Percentiles rank a stretch among this genome's conserved stretches.
Evolutionary conservation across 495 filamentous ascomycete genomes (phyloP).

Genomic region (Aspergillus coremiiformis): DNA sequence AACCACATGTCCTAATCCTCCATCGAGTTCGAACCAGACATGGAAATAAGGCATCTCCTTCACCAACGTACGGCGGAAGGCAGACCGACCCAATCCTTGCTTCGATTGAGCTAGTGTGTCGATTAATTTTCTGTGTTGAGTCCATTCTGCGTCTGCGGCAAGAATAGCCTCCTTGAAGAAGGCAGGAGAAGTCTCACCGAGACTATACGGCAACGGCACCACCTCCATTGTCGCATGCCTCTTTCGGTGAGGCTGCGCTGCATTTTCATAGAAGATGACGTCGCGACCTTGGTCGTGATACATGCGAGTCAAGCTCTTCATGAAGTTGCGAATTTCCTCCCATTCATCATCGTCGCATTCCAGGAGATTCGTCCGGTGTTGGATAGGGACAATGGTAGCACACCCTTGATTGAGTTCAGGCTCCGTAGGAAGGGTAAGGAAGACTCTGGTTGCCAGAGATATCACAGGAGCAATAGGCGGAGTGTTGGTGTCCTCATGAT

Average conservation of each 20-base stretch:
- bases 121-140: conserved; percentile 89
- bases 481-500: conserved; percentile 79
- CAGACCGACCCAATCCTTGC: conserved; percentile 65
- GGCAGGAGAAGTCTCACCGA: conserved; percentile 84
- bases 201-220: conserved; percentile 77
- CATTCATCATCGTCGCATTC: conserved; percentile 99
- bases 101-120: conserved; percentile 70
- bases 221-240: conserved; percentile 80
- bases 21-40: conserved; percentile 90
- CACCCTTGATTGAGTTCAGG: conserved; percentile 81
- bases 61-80: conserved; percentile 74
- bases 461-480: conserved; percentile 84
- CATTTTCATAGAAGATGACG: conserved; percentile 97
- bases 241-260: conserved; percentile 69
- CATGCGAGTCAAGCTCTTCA: conserved; percentile 90
- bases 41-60: conserved; percentile 99
- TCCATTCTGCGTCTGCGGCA: conserved; percentile 81
- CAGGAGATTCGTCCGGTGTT: conserved; percentile 81
- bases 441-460: conserved; percentile 82
- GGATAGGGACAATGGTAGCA: conserved; percentile 81
- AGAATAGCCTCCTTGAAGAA: conserved; percentile 96
- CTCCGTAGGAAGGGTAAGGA: conserved; percentile 79
- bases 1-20: conserved; percentile 86
- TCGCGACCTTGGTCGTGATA: conserved; percentile 86
- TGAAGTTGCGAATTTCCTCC: conserved; percentile 98